Evolutionary conservation across 1,284 basidiomycete species (phyloP).

Genomic region (Phlebopus sp.): DNA sequence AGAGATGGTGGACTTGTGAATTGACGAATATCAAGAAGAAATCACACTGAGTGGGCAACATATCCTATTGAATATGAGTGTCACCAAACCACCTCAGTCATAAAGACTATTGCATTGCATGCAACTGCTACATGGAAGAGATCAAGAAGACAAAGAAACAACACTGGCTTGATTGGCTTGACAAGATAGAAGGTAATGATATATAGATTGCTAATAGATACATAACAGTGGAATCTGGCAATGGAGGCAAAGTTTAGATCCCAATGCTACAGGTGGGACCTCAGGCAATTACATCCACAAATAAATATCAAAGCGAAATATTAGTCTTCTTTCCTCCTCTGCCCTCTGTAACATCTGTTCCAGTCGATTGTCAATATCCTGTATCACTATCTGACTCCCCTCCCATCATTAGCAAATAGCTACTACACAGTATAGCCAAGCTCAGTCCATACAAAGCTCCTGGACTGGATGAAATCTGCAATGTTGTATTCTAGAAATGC

Average conservation of each 20-base stretch:
- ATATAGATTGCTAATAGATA: slow-evolving; percentile 37
- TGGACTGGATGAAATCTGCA: slow-evolving; percentile 23
- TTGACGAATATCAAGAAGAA: slow-evolving; percentile 15
- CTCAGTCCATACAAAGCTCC: slow-evolving; percentile 25
- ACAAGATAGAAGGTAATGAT: slow-evolving; percentile 18
- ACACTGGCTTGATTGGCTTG: slow-evolving; percentile 37
- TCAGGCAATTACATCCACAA: slow-evolving; percentile 9
- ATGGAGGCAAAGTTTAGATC: slow-evolving; percentile 32
- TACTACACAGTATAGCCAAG: slow-evolving; percentile 19
- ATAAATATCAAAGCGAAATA: slow-evolving; percentile 28
- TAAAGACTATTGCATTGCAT: slow-evolving; percentile 8
- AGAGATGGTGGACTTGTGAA: slow-evolving; percentile 34
- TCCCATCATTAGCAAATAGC: slow-evolving; percentile 19
- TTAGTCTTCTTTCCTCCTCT: slow-evolving; percentile 35
- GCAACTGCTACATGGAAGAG: slow-evolving; percentile 29
- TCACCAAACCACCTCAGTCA: slow-evolving; percentile 21
- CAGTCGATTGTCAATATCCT: slow-evolving; percentile 13
- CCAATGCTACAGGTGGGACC: slow-evolving; percentile 24
- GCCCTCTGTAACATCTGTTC: slow-evolving; percentile 6
- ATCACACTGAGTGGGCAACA: slow-evolving; percentile 8
- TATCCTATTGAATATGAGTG: slow-evolving; percentile 2
- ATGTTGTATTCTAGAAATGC: slow-evolving; percentile 17
- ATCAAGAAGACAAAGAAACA: slow-evolving; percentile 31
- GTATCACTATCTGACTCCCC: slow-evolving; percentile 5
- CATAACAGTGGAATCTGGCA: slow-evolving; percentile 21